A percentile compares a stretch with the other conserved stretches of the same genome.
Evolutionary conservation across 345 rosid species (phyloP).

Genomic region (Eucalyptus caleyi): DNA sequence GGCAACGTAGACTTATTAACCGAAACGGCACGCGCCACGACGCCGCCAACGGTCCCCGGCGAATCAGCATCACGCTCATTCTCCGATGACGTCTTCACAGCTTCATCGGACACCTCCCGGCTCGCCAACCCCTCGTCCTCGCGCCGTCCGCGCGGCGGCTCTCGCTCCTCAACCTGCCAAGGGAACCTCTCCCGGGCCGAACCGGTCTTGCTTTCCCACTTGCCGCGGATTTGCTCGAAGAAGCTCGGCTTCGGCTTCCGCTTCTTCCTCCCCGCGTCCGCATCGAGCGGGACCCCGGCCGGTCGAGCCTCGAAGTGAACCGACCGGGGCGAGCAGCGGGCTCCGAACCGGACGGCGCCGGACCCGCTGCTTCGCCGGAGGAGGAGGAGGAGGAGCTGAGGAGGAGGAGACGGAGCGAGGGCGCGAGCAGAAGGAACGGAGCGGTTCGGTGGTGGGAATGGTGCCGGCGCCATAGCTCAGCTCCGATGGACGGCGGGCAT

Average conservation of each 20-base stretch:
- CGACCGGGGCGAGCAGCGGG: slow-evolving; percentile 5
- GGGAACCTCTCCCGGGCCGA: slow-evolving; percentile 47
- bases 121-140: not conserved
- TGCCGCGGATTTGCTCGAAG: slow-evolving; percentile 53
- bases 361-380: not conserved
- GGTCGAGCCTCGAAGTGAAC: slow-evolving; percentile 2
- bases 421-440: not conserved
- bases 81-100: not conserved
- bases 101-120: not conserved
- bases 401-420: not conserved
- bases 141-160: not conserved
- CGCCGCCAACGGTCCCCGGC: not conserved
- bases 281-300: slow-evolving; percentile 3
- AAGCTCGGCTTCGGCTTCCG: slow-evolving; percentile 68
- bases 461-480: not conserved
- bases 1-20: slow-evolving; percentile 10
- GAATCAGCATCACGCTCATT: not conserved
- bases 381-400: not conserved
- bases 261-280: slow-evolving; percentile 14
- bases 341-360: not conserved
- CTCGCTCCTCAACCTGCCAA: slow-evolving; percentile 39
- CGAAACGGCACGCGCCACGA: slow-evolving; percentile 7
- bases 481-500: not conserved
- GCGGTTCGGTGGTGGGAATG: not conserved
- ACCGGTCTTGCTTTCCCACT: slow-evolving; percentile 48